Evolutionary conservation across 495 filamentous ascomycete genomes (phyloP), one percentile per base, ranked within the genome.

Genomic region (Emericellopsis terricola): DNA sequence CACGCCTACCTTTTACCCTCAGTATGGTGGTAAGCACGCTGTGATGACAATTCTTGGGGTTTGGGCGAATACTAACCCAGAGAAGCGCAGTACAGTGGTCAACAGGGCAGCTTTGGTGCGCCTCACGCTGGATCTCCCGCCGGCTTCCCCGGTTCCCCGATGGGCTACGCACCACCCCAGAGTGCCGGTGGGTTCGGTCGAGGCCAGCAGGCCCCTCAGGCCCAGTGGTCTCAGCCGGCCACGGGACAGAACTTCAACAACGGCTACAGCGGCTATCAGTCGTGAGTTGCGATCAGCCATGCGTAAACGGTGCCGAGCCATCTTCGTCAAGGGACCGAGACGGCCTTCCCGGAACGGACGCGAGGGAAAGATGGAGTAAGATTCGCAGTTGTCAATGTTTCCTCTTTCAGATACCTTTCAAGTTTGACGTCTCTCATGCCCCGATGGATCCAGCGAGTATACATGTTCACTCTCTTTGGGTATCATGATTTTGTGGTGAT

Each of bases 1-100:
- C 46, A 81, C 76, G 1, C 81, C 82, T 7, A 72, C 69, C 15
- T 94, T 80, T 63, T 97, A 94, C 56, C 91, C 89, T 41, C 91
- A 96, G 55, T 97, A 94, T 47, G 73, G 73, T 43, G 66, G 68
- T 67, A 73, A 43, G 59, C 74, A 39, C 53, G 69, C 71, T 60
- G 67, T 71, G 65, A 52, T n/a, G 17, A 33, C 15, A 19, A 10
- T 10, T 33, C 2, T 1, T 21, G 18, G 18, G 3, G 14, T n/a
- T n/a, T n/a, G n/a, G n/a, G n/a, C n/a, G n/a, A n/a, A n/a, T 18
- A 23, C 3, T 31, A 31, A 31, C 29, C 2, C 29, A 4, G 4
- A 5, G 4, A 51, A 41, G 62, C 60, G 29, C 65, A 68, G 37
- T 60, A 60, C 33, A 57, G 62, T 35, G 62, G 56, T 32, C 65